A percentile compares a stretch with the other conserved stretches of the same genome.
Evolutionary conservation across 2,329 filamentous ascomycete genomes (phyloP).

Genomic region (Botryotinia calthae): DNA sequence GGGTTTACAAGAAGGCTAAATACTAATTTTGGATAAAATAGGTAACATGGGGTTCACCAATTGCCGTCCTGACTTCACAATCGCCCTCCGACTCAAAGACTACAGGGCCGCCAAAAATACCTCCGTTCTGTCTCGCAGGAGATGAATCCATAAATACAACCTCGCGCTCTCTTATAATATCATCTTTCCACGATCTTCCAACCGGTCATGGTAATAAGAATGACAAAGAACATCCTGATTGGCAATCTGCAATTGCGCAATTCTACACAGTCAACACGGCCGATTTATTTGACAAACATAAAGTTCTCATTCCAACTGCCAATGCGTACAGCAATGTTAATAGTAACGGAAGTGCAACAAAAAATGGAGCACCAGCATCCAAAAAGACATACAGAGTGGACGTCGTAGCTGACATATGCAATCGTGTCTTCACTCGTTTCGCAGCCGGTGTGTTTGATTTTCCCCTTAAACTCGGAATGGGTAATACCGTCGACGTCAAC

Average conservation of each 20-base stretch:
- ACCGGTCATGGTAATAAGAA: not conserved
- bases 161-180: conserved; percentile 8
- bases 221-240: conserved; percentile 2
- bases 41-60: conserved; percentile 5
- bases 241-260: not conserved
- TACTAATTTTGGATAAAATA: not conserved
- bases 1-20: not conserved
- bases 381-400: conserved; percentile 52
- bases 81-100: not conserved
- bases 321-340: conserved; percentile 45
- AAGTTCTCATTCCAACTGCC: conserved; percentile 57
- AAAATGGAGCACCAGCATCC: not conserved
- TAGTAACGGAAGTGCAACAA: not conserved
- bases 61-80: conserved; percentile 4
- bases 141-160: conserved; percentile 6
- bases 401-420: conserved; percentile 58
- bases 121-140: conserved; percentile 3
- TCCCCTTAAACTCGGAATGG: conserved; percentile 39
- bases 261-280: conserved; percentile 4
- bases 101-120: not conserved
- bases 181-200: conserved; percentile 8
- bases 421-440: conserved; percentile 52
- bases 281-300: conserved; percentile 60
- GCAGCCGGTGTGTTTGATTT: conserved; percentile 51
- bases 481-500: conserved; percentile 30